Evolutionary conservation across 306 rosid genomes (phyloP).

Genomic region (Notholithocarpus densiflorus): DNA sequence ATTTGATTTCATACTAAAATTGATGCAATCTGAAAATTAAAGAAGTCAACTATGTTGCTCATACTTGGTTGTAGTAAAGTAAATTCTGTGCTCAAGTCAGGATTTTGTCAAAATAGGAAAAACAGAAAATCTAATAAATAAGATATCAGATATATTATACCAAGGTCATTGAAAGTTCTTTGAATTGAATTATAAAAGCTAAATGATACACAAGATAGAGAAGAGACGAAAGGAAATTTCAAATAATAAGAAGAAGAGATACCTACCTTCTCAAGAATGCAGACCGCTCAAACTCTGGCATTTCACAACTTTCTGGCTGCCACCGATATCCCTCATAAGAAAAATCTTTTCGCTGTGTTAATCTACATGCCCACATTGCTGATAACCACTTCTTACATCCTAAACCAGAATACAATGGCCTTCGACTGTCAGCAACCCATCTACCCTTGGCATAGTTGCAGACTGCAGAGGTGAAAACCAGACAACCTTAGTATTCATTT

Average conservation of each 20-base stretch:
- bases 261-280: conserved; percentile 74
- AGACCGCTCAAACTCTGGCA: conserved; percentile 65
- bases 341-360: conserved; percentile 70
- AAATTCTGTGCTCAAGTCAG: neutral
- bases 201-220: neutral
- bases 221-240: neutral
- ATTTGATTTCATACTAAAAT: neutral
- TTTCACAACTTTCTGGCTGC: conserved; percentile 75
- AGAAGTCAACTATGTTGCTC: neutral
- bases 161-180: neutral
- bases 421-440: conserved; percentile 70
- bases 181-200: neutral
- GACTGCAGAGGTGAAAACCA: conserved; percentile 45
- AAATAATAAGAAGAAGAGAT: conserved; percentile 4
- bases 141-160: neutral
- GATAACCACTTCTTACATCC: conserved; percentile 84
- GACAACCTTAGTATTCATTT: conserved; percentile 12
- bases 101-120: neutral
- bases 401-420: conserved; percentile 82
- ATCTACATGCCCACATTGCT: conserved; percentile 88
- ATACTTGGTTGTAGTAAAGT: neutral
- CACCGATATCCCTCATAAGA: conserved; percentile 80
- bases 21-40: neutral
- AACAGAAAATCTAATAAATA: conserved; percentile 10
- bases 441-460: conserved; percentile 89